phyloP scores from a whole-genome alignment of 2,329 filamentous ascomycete species.

The Botrytis cinerea region DNA sequence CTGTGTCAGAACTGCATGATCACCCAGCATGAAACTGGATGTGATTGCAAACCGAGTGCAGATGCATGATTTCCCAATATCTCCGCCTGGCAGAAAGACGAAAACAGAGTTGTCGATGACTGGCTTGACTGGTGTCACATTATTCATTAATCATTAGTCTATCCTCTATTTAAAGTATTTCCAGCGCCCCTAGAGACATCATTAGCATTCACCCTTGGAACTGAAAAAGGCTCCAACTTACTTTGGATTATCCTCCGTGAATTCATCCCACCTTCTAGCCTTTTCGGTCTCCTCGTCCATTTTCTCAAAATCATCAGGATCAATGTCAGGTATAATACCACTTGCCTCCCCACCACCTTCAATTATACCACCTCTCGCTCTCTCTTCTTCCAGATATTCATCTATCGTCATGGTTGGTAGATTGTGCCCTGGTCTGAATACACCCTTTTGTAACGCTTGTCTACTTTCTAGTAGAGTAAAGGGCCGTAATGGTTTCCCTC shows the following conservation, averaged over 20 bases:
- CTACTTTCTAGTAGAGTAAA: slow-evolving; percentile 83
- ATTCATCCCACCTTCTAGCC: slow-evolving; percentile 94
- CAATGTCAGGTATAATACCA: slow-evolving; percentile 66
- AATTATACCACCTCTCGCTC: slow-evolving; percentile 79
- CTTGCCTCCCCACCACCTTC: slow-evolving; percentile 84
- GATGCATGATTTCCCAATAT: background rate
- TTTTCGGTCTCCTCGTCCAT: slow-evolving; percentile 91
- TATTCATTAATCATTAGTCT: slow-evolving; percentile 26
- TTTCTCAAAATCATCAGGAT: slow-evolving; percentile 89
- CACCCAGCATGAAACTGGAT: background rate
- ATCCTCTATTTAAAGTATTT: slow-evolving; percentile 81
- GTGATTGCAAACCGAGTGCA: background rate
- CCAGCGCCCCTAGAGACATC: slow-evolving; percentile 59
- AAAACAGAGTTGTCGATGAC: background rate
- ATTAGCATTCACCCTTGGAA: slow-evolving; percentile 11
- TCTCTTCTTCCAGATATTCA: slow-evolving; percentile 94
- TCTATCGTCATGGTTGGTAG: slow-evolving; percentile 97
- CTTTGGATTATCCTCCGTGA: slow-evolving; percentile 82
- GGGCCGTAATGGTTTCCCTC: slow-evolving; percentile 84
- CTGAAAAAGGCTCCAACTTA: slow-evolving; percentile 30
- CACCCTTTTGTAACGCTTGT: slow-evolving; percentile 72
- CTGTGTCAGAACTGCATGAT: no score
- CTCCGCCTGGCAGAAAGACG: background rate
- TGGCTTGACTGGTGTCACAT: background rate
- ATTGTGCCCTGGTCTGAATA: slow-evolving; percentile 90